Conservation (phyloP, 768 basidiomycete species). For the Suillus brevipes region DNA sequence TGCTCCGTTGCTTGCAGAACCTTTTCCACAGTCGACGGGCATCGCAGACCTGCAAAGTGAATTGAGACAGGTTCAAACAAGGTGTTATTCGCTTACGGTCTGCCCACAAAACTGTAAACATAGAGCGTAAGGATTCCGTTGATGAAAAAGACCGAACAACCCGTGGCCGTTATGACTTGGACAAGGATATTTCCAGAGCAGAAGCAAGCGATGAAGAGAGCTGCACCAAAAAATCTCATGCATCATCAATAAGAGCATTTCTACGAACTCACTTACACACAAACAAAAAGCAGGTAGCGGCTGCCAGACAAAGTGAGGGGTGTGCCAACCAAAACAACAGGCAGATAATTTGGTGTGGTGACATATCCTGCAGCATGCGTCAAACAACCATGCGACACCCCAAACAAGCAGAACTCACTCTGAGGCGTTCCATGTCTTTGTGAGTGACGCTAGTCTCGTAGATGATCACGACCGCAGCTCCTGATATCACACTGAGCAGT, state of each 20-base stretch:
- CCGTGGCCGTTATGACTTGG: background rate
- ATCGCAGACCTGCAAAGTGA: background rate
- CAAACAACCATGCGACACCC: background rate
- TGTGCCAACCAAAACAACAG: background rate
- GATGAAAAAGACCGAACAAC: background rate
- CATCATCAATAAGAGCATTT: background rate
- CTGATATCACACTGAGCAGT: conserved; percentile 2
- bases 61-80: background rate
- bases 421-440: background rate
- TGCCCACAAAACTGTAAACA: background rate
- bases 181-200: background rate
- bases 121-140: background rate
- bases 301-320: background rate
- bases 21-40: too few species aligned
- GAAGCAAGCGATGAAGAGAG: background rate
- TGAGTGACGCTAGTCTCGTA: background rate
- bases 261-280: background rate
- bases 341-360: background rate
- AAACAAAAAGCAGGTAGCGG: background rate
- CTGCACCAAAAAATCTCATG: background rate
- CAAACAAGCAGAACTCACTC: background rate
- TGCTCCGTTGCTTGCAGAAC: too few species aligned
- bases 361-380: background rate
- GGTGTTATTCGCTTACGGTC: background rate
- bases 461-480: background rate